Base-by-base conservation (phyloP, 2,329 filamentous ascomycete species). In the Pseudocercospora musae region DNA sequence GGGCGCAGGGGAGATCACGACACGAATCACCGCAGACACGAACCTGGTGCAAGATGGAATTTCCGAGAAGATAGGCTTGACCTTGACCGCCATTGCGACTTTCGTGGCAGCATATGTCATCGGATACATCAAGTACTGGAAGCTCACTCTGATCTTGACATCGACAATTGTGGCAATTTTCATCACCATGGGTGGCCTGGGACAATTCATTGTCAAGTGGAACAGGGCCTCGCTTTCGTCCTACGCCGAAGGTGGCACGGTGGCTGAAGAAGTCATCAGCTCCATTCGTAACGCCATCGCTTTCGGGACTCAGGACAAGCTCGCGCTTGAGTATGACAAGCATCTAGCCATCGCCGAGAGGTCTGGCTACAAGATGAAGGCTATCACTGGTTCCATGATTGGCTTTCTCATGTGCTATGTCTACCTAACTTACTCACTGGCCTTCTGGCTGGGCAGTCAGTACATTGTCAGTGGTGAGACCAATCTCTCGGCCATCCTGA, bases 41-140 rank as follows among this genome's bases (percentile, higher is more conserved):
- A 97, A 96, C 72, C 81, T 96, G 58, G 89, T 98, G 59, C 94
- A 97, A 76, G 93, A 96, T 68, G 94, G 92, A 60, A 92, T 99
- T 50, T 96, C 91, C 0, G 91, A 96, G 76, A 96, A 96, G 79
- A 85, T 96, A 49, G 87, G 87, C 13, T 79, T 96, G 66, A 92
- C 91, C 0, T 74, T 96, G 60, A 86, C 87, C 13, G 90, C 91
- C 11, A 55, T 92, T 3, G 87, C 92, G 1, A 93, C 91, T 8
- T 98, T 98, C 72, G 79, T 96, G 59, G 88, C 93, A 0, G 92
- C 92, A 15, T 96, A 96, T 68, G 81, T 97, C 60, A 94, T 99
- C 67, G 92, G 90, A 2, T 98, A 96, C 74, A 78, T 94, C 76
- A 90, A 91, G 72, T 96, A 90, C 77, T 97, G 94, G 91, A 96